A percentile compares a stretch with the other conserved stretches of the same genome.
Evolutionary conservation across 345 rosid genomes (phyloP).

Genomic region (Microcos paniculata): DNA sequence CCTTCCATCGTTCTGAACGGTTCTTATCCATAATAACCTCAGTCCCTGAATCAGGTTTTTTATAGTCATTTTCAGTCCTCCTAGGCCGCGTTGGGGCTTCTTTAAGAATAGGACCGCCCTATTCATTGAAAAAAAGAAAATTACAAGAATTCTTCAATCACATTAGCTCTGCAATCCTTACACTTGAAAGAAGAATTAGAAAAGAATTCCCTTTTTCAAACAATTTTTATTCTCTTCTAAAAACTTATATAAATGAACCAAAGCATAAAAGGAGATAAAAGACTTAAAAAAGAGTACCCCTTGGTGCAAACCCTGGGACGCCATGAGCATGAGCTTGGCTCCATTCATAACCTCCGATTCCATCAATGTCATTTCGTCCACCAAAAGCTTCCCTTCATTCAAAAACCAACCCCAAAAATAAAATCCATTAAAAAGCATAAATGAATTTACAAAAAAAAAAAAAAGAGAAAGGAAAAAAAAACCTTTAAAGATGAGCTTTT

Average conservation of each 20-base stretch:
- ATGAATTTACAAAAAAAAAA: background rate
- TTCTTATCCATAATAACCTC: conserved; percentile 43
- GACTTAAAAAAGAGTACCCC: conserved; percentile 52
- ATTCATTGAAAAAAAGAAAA: conserved; percentile 14
- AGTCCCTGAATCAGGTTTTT: conserved; percentile 23
- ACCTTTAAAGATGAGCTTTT: conserved; percentile 91
- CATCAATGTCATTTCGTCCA: conserved; percentile 60
- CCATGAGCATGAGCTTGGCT: conserved; percentile 86
- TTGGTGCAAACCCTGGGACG: conserved; percentile 89
- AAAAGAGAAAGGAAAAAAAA: background rate
- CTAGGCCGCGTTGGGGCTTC: conserved; percentile 58
- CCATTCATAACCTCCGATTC: conserved; percentile 61
- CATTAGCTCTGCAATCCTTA: background rate
- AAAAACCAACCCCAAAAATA: background rate
- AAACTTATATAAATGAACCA: background rate
- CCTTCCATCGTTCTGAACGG: conserved; percentile 62
- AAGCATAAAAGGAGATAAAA: background rate
- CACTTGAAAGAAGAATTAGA: background rate
- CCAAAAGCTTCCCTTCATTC: conserved; percentile 67
- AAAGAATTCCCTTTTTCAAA: background rate
- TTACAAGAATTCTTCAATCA: background rate
- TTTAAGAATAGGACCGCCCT: conserved; percentile 78
- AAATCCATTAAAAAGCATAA: background rate
- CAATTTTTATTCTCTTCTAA: background rate
- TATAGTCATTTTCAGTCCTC: conserved; percentile 19